Percentiles rank a stretch among this genome's conserved stretches.
phyloP scores from a whole-genome alignment of 129 eudicot species.

The Ambrosia trifida region DNA sequence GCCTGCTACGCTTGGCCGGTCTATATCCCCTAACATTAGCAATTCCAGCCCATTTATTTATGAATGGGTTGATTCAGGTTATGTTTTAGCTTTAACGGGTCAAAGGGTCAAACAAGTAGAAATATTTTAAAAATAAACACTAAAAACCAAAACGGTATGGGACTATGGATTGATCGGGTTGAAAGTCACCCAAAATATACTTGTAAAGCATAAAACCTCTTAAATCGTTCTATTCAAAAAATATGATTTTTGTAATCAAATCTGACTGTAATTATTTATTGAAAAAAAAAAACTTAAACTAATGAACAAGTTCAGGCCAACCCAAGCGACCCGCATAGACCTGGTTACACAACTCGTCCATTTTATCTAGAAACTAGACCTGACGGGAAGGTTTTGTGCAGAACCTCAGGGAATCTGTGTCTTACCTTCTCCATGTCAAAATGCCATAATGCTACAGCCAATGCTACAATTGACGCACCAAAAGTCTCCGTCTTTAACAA shows the following conservation, averaged over 20 bases:
- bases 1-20: background rate
- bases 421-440: slow-evolving; percentile 59
- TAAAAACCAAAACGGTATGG: background rate
- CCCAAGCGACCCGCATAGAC: background rate
- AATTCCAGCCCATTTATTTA: background rate
- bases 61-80: slow-evolving; percentile 10
- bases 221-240: background rate
- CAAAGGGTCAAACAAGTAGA: background rate
- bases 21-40: background rate
- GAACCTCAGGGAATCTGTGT: slow-evolving; percentile 85
- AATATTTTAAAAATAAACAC: background rate
- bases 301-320: background rate
- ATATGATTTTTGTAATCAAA: background rate
- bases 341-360: background rate
- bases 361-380: slow-evolving; percentile 12
- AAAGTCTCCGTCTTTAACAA: slow-evolving; percentile 67
- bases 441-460: slow-evolving; percentile 47
- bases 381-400: slow-evolving; percentile 39
- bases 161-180: background rate
- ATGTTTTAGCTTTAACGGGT: slow-evolving; percentile 2
- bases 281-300: background rate
- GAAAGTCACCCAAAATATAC: background rate
- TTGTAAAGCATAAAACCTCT: background rate
- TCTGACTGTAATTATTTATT: background rate
- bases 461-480: slow-evolving; percentile 68